Conservation (phyloP, 352 stramenopile genomes). For the Phytophthora litchii region DNA sequence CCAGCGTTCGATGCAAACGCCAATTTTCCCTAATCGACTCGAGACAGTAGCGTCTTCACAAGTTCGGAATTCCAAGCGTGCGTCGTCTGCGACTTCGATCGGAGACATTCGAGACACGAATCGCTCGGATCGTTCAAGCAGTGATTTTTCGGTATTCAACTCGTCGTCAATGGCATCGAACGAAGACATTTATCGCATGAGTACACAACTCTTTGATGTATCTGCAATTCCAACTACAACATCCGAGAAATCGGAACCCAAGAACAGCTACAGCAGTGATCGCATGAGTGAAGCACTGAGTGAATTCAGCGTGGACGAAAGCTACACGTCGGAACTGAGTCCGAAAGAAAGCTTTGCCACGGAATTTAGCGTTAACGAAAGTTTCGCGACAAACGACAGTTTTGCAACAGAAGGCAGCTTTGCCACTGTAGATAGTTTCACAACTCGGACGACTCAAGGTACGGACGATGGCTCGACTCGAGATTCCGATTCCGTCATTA, state of each 20-base stretch:
- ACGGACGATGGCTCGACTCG: constrained; percentile 18
- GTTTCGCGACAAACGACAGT: constrained; percentile 11
- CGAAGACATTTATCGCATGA: constrained; percentile 24
- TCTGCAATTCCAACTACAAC: constrained; percentile 17
- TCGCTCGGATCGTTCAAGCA: constrained; percentile 36
- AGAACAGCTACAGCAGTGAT: constrained; percentile 29
- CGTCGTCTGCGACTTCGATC: constrained; percentile 25
- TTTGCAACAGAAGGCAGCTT: constrained; percentile 19
- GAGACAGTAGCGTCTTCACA: constrained; percentile 22
- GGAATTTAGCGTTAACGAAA: constrained; percentile 15
- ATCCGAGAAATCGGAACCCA: constrained; percentile 28
- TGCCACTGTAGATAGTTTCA: constrained; percentile 21
- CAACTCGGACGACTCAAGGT: constrained; percentile 24
- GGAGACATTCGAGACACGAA: constrained; percentile 34
- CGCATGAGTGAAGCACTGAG: constrained; percentile 24
- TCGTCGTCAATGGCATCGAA: constrained; percentile 25
- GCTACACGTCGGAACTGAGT: constrained; percentile 26
- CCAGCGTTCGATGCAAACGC: constrained; percentile 9
- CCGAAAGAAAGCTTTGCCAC: constrained; percentile 19
- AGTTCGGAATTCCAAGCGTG: constrained; percentile 16
- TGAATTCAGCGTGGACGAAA: constrained; percentile 29
- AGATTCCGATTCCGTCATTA: constrained; percentile 19
- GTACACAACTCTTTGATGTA: constrained; percentile 33
- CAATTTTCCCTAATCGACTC: constrained; percentile 11
- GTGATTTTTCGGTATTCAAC: constrained; percentile 51